These are phyloP conservation scores for Cystobasidium ongulense DNA, from an alignment of 768 basidiomycete genomes.

Conservation along the genomic window DNA sequence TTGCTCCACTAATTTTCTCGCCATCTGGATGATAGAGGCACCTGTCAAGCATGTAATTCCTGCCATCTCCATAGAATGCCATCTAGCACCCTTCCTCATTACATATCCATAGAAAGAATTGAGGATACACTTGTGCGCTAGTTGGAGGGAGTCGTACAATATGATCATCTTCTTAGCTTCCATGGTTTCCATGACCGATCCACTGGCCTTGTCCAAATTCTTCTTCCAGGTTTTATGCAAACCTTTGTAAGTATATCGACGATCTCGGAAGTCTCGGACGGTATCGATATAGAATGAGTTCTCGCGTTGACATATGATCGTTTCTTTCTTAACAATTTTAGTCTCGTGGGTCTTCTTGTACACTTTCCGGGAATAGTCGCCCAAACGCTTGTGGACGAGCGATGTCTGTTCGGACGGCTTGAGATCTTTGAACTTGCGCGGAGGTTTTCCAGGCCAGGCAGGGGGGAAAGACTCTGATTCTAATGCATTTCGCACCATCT, in stretches of 20 bases:
- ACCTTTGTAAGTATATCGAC: conserved; percentile 98
- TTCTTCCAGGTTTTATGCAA: conserved; percentile 99
- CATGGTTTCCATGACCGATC: conserved; percentile 73
- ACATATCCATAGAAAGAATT: conserved; percentile 99
- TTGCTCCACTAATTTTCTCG: conserved; percentile 89
- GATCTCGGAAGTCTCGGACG: conserved; percentile 89
- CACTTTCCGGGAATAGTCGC: conserved; percentile 96
- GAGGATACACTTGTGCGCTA: conserved; percentile 98
- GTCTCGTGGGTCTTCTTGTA: conserved; percentile 98
- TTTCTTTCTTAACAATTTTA: conserved; percentile 80
- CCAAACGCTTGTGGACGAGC: conserved; percentile 86
- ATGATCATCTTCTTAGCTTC: conserved; percentile 99
- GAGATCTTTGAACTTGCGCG: conserved; percentile 75
- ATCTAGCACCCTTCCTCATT: conserved; percentile 97
- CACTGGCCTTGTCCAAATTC: conserved; percentile 72
- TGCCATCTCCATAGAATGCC: conserved; percentile 99
- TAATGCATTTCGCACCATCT: conserved; percentile 95
- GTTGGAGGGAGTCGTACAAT: conserved; percentile 92
- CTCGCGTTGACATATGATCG: conserved; percentile 93
- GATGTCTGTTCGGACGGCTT: conserved; percentile 77
- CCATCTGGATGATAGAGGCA: conserved; percentile 97
- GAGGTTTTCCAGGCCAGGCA: conserved; percentile 62
- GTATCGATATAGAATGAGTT: conserved; percentile 99
- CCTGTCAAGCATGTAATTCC: conserved; percentile 98
- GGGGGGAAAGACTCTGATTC: conserved; percentile 89